Conservation (phyloP, 768 basidiomycete genomes). For the Psilocybe azurescens region DNA sequence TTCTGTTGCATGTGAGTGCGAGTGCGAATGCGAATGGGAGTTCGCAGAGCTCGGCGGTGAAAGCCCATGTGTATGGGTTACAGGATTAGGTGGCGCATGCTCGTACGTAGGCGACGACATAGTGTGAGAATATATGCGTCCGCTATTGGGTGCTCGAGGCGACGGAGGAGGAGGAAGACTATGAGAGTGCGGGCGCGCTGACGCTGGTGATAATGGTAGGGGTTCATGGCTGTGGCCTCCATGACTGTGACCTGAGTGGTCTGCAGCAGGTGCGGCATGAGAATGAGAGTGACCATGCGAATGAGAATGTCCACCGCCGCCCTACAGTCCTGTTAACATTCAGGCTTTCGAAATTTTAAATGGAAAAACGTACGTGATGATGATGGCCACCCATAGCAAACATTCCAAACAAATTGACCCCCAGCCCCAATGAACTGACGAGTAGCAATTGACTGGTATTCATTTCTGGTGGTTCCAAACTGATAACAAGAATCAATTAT, state of each 20-base stretch:
- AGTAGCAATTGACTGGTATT: conserved; percentile 91
- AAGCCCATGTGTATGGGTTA: conserved; percentile 20
- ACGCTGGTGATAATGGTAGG: conserved; percentile 14
- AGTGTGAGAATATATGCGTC: conserved; percentile 32
- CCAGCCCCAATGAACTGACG: conserved; percentile 88
- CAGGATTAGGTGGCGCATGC: conserved; percentile 8
- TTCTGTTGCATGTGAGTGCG: conserved; percentile 28
- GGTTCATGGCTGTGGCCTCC: conserved; percentile 1
- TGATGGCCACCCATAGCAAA: conserved; percentile 97
- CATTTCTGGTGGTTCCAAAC: conserved; percentile 96
- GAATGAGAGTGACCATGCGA: conserved; percentile 59
- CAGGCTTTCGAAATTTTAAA: conserved; percentile 1
- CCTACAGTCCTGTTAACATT: conserved; percentile 35
- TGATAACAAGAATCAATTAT: conserved; percentile 31
- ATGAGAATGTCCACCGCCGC: conserved; percentile 66
- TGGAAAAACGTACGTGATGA: conserved; percentile 65
- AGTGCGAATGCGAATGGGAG: conserved; percentile 31
- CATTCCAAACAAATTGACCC: conserved; percentile 97
- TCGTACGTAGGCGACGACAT: conserved; percentile 9
- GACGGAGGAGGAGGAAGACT: conserved; percentile 12
- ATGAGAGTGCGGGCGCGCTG: conserved; percentile 22
- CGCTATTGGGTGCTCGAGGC: conserved; percentile 5
- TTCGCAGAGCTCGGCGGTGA: neutral
- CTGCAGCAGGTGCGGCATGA: conserved; percentile 22
- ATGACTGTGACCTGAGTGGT: conserved; percentile 41